Conservation (phyloP, 495 filamentous ascomycete species). For the Aspergillus indologenus region DNA sequence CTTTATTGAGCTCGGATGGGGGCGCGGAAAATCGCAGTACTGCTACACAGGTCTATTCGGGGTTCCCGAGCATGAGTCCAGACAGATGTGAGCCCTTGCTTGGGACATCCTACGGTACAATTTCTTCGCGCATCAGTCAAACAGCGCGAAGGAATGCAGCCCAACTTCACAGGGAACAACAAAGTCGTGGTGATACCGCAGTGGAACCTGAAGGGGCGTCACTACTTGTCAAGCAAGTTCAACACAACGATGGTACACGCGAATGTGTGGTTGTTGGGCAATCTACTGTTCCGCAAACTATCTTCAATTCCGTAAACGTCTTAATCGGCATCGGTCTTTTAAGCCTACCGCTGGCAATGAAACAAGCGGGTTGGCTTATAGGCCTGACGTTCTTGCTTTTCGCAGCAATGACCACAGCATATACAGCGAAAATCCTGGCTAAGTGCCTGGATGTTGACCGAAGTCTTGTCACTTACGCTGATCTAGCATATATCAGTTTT, state of each 20-base stretch:
- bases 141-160: conserved; percentile 69
- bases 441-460: conserved; percentile 86
- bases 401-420: conserved; percentile 71
- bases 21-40: conserved; percentile 21
- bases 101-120: conserved; percentile 74
- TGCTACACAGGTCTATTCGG: conserved; percentile 19
- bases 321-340: conserved; percentile 88
- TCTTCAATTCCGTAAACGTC: conserved; percentile 96
- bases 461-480: conserved; percentile 83
- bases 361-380: conserved; percentile 86
- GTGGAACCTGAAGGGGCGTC: conserved; percentile 70
- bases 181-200: conserved; percentile 43
- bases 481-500: conserved; percentile 89
- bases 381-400: conserved; percentile 73
- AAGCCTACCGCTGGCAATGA: conserved; percentile 84
- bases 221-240: conserved; percentile 78
- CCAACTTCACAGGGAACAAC: conserved; percentile 68
- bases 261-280: conserved; percentile 82
- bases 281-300: conserved; percentile 89
- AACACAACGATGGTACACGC: conserved; percentile 80
- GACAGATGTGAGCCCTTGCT: conserved; percentile 51
- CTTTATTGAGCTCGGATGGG: conserved; percentile 27
- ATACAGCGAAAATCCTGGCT: conserved; percentile 82
- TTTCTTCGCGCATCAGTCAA: conserved; percentile 65
- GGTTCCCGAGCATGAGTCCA: conserved; percentile 18